Conservation (phyloP, 169 alveolate genomes). For the Cyclospora cayetanensis region DNA sequence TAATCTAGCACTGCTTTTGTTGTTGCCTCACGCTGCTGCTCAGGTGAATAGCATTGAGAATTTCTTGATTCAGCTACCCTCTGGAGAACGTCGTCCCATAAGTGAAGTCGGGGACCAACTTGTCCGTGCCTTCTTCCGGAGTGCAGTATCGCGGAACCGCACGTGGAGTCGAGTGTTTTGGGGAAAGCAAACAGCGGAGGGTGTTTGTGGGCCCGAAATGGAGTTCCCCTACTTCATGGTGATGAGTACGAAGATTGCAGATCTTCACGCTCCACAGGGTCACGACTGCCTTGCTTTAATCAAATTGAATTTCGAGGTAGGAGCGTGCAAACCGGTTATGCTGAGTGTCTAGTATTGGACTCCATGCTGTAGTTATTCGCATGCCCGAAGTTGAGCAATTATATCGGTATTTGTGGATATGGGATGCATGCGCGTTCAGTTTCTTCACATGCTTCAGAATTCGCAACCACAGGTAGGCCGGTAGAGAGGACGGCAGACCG, state of each 20-base stretch:
- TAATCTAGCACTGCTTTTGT: too few species aligned
- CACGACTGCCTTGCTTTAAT: background rate
- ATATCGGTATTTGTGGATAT: too few species aligned
- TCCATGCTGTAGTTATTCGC: too few species aligned
- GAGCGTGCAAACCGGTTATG: too few species aligned
- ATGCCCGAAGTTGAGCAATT: too few species aligned
- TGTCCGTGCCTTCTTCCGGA: constrained; percentile 11
- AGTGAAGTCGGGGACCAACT: background rate
- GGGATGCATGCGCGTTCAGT: too few species aligned
- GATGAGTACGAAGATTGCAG: constrained; percentile 23
- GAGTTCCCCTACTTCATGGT: constrained; percentile 47
- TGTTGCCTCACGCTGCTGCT: background rate
- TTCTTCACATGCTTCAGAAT: too few species aligned
- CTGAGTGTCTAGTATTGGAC: too few species aligned
- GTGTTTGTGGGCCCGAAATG: background rate
- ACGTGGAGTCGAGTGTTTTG: constrained; percentile 33
- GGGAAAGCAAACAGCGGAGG: constrained; percentile 30
- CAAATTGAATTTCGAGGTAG: too few species aligned
- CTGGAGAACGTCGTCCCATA: background rate
- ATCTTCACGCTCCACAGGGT: constrained; percentile 30
- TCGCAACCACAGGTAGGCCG: too few species aligned
- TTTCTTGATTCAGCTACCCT: constrained; percentile 7
- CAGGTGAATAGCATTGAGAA: constrained; percentile 13
- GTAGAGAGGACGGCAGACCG: too few species aligned
- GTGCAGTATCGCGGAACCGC: background rate